Percentiles rank a stretch among this genome's conserved stretches.
phyloP scores from a whole-genome alignment of 1,284 basidiomycete genomes.

The Naganishia albida region DNA sequence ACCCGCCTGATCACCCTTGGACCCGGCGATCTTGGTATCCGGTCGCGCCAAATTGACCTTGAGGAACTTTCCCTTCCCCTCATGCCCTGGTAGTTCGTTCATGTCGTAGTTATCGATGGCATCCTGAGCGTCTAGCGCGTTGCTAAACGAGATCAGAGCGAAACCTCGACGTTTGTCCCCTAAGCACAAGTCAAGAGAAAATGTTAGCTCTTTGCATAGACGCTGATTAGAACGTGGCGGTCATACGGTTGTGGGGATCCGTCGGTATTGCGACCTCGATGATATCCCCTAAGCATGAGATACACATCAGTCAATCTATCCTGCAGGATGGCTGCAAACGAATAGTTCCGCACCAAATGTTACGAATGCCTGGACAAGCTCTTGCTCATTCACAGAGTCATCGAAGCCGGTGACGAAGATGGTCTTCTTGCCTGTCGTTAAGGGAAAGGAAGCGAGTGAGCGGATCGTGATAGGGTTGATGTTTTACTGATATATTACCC shows the following conservation, averaged over 20 bases:
- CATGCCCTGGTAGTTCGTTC: constrained; percentile 51
- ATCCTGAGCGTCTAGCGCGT: constrained; percentile 51
- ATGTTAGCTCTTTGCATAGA: background rate
- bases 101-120: constrained; percentile 55
- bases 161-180: constrained; percentile 40
- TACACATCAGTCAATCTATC: background rate
- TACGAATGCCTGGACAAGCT: constrained; percentile 51
- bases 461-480: too few species aligned
- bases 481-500: background rate
- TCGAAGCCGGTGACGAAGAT: constrained; percentile 51
- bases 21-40: constrained; percentile 40
- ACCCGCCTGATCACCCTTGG: constrained; percentile 48
- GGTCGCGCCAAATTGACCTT: constrained; percentile 52
- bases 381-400: constrained; percentile 47
- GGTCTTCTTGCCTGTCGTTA: constrained; percentile 39
- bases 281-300: constrained; percentile 46
- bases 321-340: background rate
- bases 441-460: background rate
- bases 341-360: constrained; percentile 46
- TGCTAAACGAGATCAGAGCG: constrained; percentile 53
- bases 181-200: constrained; percentile 5
- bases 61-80: constrained; percentile 48
- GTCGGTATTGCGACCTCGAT: constrained; percentile 51
- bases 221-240: background rate
- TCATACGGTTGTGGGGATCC: constrained; percentile 49